Evolutionary conservation across 2,329 filamentous ascomycete species (phyloP).

Genomic region (Apiospora aurea): DNA sequence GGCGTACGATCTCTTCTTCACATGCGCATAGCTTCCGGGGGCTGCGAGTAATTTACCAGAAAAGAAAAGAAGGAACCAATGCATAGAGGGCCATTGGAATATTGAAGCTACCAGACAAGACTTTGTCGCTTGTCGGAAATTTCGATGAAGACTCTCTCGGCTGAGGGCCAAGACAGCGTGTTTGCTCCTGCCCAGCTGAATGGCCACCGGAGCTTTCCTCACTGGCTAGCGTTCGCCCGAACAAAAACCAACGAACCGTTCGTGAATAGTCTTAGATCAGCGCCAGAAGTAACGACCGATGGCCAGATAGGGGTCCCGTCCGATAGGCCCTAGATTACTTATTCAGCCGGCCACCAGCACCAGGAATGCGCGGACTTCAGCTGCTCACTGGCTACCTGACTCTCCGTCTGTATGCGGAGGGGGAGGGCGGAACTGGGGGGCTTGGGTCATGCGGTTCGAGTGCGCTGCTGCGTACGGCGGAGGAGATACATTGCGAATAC

Average conservation of each 20-base stretch:
- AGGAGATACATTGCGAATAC: conserved; percentile 11
- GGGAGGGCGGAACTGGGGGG: background rate
- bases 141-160: conserved; percentile 12
- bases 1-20: background rate
- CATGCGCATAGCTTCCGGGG: background rate
- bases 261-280: conserved; percentile 17
- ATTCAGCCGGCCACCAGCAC: background rate
- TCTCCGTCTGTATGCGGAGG: background rate
- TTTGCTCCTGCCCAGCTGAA: background rate
- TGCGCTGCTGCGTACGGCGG: background rate
- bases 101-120: background rate
- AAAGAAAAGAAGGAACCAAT: conserved; percentile 4
- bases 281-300: background rate
- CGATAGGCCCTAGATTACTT: background rate
- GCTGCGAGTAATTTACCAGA: background rate
- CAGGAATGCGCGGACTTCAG: conserved; percentile 6
- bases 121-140: background rate
- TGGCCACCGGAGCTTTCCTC: background rate
- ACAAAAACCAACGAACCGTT: conserved; percentile 19
- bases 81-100: background rate
- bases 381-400: background rate
- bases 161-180: background rate
- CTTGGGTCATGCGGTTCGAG: conserved; percentile 1
- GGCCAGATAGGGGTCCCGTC: conserved; percentile 2
- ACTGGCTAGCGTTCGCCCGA: background rate